A percentile compares a stretch with the other conserved stretches of the same genome.
Conservation (phyloP, 2,329 filamentous ascomycete genomes). For the Geosmithia putterillii region DNA sequence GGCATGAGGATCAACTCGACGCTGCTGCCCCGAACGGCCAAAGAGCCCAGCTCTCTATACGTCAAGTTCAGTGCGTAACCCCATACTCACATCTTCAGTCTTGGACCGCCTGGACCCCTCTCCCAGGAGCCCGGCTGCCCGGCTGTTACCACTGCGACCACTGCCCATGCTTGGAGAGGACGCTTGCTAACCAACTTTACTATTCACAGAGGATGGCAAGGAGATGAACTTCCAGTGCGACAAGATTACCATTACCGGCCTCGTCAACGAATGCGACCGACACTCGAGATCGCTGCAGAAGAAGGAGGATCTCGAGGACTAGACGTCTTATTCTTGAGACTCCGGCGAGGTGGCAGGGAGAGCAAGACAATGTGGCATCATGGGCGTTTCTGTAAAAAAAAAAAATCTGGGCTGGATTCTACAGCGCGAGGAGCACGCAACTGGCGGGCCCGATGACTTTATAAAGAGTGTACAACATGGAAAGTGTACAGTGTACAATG, state of each 20-base stretch:
- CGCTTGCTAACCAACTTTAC: constrained; percentile 1
- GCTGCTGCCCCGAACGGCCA: constrained; percentile 58
- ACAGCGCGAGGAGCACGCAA: background rate
- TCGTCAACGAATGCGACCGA: constrained; percentile 80
- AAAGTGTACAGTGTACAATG: constrained; percentile 1
- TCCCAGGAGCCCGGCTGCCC: too few species aligned
- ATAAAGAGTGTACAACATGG: background rate
- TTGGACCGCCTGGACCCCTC: too few species aligned
- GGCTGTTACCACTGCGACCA: too few species aligned
- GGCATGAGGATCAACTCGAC: constrained; percentile 69
- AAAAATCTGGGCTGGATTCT: background rate
- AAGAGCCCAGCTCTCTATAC: constrained; percentile 54
- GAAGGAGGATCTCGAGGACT: constrained; percentile 61
- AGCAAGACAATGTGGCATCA: constrained; percentile 14
- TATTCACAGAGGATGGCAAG: constrained; percentile 73
- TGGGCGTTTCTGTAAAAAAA: background rate
- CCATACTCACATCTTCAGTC: too few species aligned
- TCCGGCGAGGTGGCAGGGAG: background rate
- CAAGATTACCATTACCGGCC: constrained; percentile 71
- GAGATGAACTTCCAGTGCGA: constrained; percentile 73
- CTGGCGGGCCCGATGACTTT: background rate
- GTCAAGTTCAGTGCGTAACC: constrained; percentile 74
- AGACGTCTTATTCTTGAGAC: constrained; percentile 5
- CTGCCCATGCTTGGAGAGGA: background rate
- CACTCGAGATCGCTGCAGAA: constrained; percentile 76